Conservation (phyloP, 2,329 filamentous ascomycete species). For the Fusarium xylarioides region DNA sequence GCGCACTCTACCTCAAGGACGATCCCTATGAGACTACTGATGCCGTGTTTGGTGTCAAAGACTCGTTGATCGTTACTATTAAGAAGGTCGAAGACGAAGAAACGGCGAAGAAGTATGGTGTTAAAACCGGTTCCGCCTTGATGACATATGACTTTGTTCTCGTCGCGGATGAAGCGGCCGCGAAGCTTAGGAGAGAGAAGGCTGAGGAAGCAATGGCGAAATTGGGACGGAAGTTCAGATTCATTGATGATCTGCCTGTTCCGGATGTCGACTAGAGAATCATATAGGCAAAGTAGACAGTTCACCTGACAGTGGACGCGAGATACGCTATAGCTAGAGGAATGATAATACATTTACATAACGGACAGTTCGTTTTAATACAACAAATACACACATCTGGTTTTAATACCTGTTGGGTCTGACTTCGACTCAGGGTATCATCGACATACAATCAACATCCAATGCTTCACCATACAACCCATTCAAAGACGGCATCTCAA, state of each 20-base stretch:
- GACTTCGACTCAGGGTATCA: background rate
- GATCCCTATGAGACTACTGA: constrained; percentile 22
- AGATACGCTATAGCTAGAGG: background rate
- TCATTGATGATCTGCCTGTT: constrained; percentile 12
- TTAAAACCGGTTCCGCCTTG: background rate
- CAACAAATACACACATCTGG: fast-evolving
- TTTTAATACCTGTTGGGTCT: fast-evolving
- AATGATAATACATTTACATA: no score
- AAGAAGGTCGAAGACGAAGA: background rate
- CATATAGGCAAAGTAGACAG: fast-evolving
- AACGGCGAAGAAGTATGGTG: constrained; percentile 6
- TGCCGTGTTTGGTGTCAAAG: constrained; percentile 22
- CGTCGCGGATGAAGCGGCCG: constrained; percentile 5
- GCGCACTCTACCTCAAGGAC: constrained; percentile 14
- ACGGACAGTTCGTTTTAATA: background rate
- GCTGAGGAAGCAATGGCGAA: constrained; percentile 16
- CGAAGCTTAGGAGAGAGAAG: constrained; percentile 9
- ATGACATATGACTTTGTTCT: constrained; percentile 22
- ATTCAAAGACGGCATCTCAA: background rate
- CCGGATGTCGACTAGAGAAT: constrained; percentile 9
- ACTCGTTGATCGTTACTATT: constrained; percentile 9
- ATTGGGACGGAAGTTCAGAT: constrained; percentile 8
- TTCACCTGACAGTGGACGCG: no score
- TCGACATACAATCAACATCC: background rate
- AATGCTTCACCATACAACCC: background rate